Evolutionary conservation across 306 rosid species (phyloP).

Genomic region (Pyrus betulifolia): DNA sequence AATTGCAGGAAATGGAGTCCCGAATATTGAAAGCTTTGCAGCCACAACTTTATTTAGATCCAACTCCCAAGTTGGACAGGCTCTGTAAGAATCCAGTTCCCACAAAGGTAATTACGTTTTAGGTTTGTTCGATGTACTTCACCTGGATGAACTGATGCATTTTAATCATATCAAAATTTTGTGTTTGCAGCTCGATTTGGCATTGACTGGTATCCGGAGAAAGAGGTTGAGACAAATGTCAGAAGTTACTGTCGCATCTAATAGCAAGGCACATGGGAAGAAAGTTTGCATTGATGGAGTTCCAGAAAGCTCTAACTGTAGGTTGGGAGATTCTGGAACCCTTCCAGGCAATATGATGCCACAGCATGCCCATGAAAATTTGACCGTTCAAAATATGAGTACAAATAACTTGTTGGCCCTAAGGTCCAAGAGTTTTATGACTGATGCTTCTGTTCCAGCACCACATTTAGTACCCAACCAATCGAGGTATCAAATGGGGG

Average conservation of each 20-base stretch:
- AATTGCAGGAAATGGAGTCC: constrained; percentile 79
- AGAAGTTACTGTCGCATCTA: constrained; percentile 62
- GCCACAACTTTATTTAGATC: constrained; percentile 79
- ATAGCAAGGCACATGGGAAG: constrained; percentile 61
- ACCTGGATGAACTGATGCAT: constrained; percentile 21
- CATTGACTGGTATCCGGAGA: constrained; percentile 42
- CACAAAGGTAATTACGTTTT: constrained; percentile 50
- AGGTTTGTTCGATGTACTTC: constrained; percentile 9
- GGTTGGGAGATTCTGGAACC: constrained; percentile 60
- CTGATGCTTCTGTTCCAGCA: constrained; percentile 65
- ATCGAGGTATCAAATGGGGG: constrained; percentile 58
- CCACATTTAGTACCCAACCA: constrained; percentile 46
- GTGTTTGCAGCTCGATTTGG: constrained; percentile 63
- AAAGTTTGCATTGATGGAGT: constrained; percentile 79
- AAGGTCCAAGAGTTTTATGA: constrained; percentile 47
- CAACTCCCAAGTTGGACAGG: constrained; percentile 75
- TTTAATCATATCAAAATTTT: constrained; percentile 21
- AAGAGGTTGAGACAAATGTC: constrained; percentile 71
- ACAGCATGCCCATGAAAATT: constrained; percentile 55
- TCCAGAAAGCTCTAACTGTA: constrained; percentile 46
- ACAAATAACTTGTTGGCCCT: constrained; percentile 41
- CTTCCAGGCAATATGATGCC: constrained; percentile 45
- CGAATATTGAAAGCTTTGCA: constrained; percentile 74
- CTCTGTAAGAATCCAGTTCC: constrained; percentile 55
- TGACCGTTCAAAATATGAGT: constrained; percentile 41